These are phyloP conservation scores for Hamamelis virginiana DNA, from an alignment of 164 flowering plant genomes.

Conservation along the genomic window DNA sequence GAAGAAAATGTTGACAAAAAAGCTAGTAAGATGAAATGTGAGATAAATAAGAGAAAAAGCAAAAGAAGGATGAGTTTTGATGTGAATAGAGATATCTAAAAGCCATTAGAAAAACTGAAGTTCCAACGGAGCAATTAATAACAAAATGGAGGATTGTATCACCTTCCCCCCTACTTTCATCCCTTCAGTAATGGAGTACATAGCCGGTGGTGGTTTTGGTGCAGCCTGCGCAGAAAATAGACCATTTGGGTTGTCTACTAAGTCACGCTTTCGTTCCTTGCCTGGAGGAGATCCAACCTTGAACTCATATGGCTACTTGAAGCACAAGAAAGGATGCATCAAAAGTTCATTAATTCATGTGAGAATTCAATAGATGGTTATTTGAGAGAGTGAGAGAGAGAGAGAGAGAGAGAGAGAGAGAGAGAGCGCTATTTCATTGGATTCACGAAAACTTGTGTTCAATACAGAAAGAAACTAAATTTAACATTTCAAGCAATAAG, in stretches of 20 bases:
- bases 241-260: constrained; percentile 85
- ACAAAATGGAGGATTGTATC: background rate
- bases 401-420: background rate
- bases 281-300: constrained; percentile 90
- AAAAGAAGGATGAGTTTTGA: background rate
- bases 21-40: background rate
- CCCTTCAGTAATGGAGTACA: constrained; percentile 77
- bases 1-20: constrained; percentile 1
- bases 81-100: background rate
- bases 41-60: background rate
- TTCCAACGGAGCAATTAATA: background rate
- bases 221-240: constrained; percentile 93
- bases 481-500: no score
- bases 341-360: background rate
- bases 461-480: background rate
- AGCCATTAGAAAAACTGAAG: background rate
- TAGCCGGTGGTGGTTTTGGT: constrained; percentile 88
- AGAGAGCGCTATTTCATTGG: background rate
- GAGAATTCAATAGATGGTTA: background rate
- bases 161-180: constrained; percentile 97
- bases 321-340: constrained; percentile 6
- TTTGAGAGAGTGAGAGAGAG: background rate
- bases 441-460: background rate
- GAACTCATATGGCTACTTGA: constrained; percentile 81
- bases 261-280: constrained; percentile 87